Conservation (phyloP, 2,329 filamentous ascomycete genomes). For the Aspergillus sojae region DNA sequence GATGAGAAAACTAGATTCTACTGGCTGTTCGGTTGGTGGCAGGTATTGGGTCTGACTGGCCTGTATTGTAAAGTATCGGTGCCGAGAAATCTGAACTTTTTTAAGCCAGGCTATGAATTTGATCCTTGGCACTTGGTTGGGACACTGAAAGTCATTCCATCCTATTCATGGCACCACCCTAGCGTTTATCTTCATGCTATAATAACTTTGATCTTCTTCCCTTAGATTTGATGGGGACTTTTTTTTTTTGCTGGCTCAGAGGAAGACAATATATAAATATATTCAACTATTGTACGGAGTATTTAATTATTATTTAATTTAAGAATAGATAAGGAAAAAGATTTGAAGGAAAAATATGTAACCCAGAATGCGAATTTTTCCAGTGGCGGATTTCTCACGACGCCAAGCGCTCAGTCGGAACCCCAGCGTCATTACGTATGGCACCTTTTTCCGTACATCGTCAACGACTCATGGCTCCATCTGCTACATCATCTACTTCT, state of each 20-base stretch:
- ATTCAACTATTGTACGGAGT: no score
- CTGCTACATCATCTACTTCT: neutral
- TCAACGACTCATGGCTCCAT: neutral
- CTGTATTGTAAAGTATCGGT: neutral
- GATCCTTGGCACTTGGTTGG: conserved; percentile 1
- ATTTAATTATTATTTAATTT: neutral
- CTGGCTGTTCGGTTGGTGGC: neutral
- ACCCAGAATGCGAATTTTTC: neutral
- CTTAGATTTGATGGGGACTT: neutral
- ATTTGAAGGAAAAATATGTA: neutral
- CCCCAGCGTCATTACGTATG: neutral
- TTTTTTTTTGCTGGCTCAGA: neutral
- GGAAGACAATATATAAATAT: neutral
- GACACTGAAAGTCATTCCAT: neutral
- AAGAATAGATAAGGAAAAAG: neutral
- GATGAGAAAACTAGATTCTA: neutral
- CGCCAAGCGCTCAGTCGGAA: neutral
- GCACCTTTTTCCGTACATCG: conserved; percentile 2
- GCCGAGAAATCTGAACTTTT: neutral
- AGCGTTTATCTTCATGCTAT: neutral
- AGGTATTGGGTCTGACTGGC: neutral
- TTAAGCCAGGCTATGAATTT: neutral
- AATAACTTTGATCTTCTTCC: neutral
- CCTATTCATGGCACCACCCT: conserved; percentile 1
- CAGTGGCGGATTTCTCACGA: conserved; percentile 1